Percentiles rank a stretch among this genome's conserved stretches.
These are phyloP conservation scores for Fusarium sp. DNA, from an alignment of 2,329 filamentous ascomycete species.

Conservation along the genomic window DNA sequence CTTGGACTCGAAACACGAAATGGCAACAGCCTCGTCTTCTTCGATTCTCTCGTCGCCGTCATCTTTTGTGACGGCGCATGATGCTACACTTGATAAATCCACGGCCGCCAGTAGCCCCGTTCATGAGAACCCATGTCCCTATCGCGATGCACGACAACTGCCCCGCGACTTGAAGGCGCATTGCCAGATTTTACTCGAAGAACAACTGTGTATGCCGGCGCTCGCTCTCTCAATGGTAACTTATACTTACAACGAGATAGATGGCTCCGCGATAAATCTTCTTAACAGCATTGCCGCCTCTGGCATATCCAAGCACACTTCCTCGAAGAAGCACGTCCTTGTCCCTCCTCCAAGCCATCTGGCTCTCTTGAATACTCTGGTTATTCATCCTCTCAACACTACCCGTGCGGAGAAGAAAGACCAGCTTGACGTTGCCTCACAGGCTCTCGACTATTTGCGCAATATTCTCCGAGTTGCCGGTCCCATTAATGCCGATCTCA, in stretches of 20 bases:
- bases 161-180: conserved; percentile 72
- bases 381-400: conserved; percentile 83
- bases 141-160: conserved; percentile 64
- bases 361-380: conserved; percentile 79
- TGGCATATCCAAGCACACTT: conserved; percentile 50
- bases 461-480: conserved; percentile 72
- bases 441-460: conserved; percentile 75
- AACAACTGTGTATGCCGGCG: conserved; percentile 68
- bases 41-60: conserved; percentile 43
- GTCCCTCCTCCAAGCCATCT: conserved; percentile 78
- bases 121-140: conserved; percentile 48
- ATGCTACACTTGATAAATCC: conserved; percentile 42
- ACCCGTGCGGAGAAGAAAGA: conserved; percentile 73
- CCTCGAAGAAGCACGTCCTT: conserved; percentile 57
- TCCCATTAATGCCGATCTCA: conserved; percentile 74
- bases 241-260: conserved; percentile 29
- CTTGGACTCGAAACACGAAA: conserved; percentile 22
- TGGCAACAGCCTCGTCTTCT: conserved; percentile 37
- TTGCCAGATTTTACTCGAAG: conserved; percentile 78
- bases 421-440: conserved; percentile 69
- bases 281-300: conserved; percentile 70
- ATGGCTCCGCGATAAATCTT: conserved; percentile 64
- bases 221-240: background rate
- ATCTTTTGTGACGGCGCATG: conserved; percentile 50
- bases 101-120: conserved; percentile 51